Evolutionary conservation across 1,284 basidiomycete species (phyloP).

Genomic region (Heterobasidion occidentale): DNA sequence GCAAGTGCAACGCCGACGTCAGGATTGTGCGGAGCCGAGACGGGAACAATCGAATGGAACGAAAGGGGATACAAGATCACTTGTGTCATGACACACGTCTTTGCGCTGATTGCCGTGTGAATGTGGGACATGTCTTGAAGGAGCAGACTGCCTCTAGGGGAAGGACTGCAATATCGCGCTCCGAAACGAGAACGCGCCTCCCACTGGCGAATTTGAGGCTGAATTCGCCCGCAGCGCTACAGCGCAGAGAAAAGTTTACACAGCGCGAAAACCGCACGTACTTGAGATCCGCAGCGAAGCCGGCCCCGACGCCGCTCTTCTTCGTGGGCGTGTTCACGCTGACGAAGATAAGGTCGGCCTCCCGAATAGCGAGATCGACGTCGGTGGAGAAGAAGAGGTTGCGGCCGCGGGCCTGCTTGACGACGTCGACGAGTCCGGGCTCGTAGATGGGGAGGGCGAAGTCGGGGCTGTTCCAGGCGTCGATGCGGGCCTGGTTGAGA

Average conservation of each 20-base stretch:
- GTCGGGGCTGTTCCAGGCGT: conserved; percentile 88
- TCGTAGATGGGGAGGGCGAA: conserved; percentile 90
- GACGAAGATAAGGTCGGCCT: conserved; percentile 89
- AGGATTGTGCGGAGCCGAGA: too few species aligned
- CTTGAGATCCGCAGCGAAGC: conserved; percentile 97
- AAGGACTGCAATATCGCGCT: too few species aligned
- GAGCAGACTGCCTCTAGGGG: too few species aligned
- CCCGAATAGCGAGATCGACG: conserved; percentile 87
- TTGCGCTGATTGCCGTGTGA: too few species aligned
- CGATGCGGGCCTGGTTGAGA: conserved; percentile 89
- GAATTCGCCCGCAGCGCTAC: too few species aligned
- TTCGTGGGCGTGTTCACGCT: conserved; percentile 98
- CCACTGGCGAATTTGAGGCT: too few species aligned
- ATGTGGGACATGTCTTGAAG: too few species aligned
- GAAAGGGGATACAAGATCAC: too few species aligned
- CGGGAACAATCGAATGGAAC: too few species aligned
- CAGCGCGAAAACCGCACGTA: conserved; percentile 29
- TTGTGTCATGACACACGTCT: too few species aligned
- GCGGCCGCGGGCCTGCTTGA: conserved; percentile 80
- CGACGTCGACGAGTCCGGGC: conserved; percentile 93
- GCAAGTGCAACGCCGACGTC: too few species aligned
- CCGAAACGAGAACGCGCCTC: neutral
- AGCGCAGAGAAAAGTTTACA: neutral
- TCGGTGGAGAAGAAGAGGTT: conserved; percentile 98
- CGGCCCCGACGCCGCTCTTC: conserved; percentile 94